Evolutionary conservation across 2,329 filamentous ascomycete genomes (phyloP).

Genomic region (Colletotrichum theobromicola): DNA sequence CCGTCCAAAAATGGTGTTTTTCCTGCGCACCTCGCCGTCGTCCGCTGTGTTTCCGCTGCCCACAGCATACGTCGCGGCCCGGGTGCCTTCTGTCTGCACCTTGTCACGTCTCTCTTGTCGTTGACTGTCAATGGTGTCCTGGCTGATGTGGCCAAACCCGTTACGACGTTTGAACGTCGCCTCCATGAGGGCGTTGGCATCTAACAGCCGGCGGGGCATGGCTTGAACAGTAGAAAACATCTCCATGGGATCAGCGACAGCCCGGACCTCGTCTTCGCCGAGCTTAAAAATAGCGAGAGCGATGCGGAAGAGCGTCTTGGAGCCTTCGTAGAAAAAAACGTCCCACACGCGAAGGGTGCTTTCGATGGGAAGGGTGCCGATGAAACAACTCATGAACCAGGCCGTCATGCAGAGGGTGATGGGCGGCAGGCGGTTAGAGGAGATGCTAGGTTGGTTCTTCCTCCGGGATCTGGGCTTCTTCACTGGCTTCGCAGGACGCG

Average conservation of each 20-base stretch:
- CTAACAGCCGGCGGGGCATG: constrained; percentile 79
- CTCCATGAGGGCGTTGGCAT: constrained; percentile 83
- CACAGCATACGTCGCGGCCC: constrained; percentile 26
- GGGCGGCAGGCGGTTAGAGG: constrained; percentile 72
- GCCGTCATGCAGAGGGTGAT: constrained; percentile 92
- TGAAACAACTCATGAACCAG: constrained; percentile 98
- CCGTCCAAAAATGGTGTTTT: constrained; percentile 51
- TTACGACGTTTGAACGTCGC: constrained; percentile 81
- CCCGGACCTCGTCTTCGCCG: constrained; percentile 80
- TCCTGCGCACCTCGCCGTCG: constrained; percentile 40
- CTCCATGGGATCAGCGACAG: constrained; percentile 87
- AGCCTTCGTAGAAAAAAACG: constrained; percentile 93
- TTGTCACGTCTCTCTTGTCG: constrained; percentile 70
- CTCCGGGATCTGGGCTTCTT: constrained; percentile 40
- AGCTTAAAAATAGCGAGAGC: constrained; percentile 91
- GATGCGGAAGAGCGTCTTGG: constrained; percentile 91
- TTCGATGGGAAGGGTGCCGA: constrained; percentile 90
- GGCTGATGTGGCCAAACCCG: constrained; percentile 81
- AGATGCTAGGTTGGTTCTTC: constrained; percentile 42
- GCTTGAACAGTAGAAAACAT: constrained; percentile 94
- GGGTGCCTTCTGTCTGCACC: constrained; percentile 45
- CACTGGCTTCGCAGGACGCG: constrained; percentile 28
- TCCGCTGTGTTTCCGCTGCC: constrained; percentile 37
- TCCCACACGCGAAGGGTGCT: constrained; percentile 94
- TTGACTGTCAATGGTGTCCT: constrained; percentile 80